A percentile compares a stretch with the other conserved stretches of the same genome.
Evolutionary conservation across 2,329 filamentous ascomycete species (phyloP).

Genomic region (Arachnomyces sp.): DNA sequence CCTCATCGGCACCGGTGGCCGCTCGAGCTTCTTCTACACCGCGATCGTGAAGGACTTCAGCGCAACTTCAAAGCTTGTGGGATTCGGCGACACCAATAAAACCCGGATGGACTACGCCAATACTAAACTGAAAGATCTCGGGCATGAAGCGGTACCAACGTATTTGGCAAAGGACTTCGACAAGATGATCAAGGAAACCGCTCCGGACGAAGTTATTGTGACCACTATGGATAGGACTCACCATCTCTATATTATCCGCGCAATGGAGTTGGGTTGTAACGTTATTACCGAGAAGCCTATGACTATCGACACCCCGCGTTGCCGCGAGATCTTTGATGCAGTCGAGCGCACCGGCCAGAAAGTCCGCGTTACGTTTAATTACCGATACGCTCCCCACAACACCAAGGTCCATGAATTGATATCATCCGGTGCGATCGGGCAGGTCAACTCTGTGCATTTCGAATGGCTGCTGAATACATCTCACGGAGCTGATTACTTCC

Average conservation of each 20-base stretch:
- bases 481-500: slow-evolving; percentile 57
- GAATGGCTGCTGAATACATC: slow-evolving; percentile 58
- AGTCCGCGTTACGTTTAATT: slow-evolving; percentile 57
- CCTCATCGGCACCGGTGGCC: slow-evolving; percentile 52
- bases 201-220: slow-evolving; percentile 55
- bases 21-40: slow-evolving; percentile 55
- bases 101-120: slow-evolving; percentile 54
- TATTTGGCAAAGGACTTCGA: slow-evolving; percentile 51
- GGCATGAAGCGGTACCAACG: slow-evolving; percentile 45
- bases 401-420: slow-evolving; percentile 52
- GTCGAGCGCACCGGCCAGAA: slow-evolving; percentile 44
- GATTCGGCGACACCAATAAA: slow-evolving; percentile 54
- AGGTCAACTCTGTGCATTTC: slow-evolving; percentile 52
- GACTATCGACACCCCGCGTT: slow-evolving; percentile 53
- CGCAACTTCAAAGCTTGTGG: slow-evolving; percentile 46
- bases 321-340: slow-evolving; percentile 48
- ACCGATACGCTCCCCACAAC: slow-evolving; percentile 59
- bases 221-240: slow-evolving; percentile 59
- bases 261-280: slow-evolving; percentile 52
- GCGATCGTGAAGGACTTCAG: slow-evolving; percentile 49
- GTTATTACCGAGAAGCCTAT: slow-evolving; percentile 60
- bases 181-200: slow-evolving; percentile 47
- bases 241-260: slow-evolving; percentile 52
- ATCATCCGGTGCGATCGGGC: slow-evolving; percentile 48
- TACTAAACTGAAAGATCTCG: slow-evolving; percentile 39